These are phyloP conservation scores for Nemania sp. DNA, from an alignment of 2,329 filamentous ascomycete genomes.

Conservation along the genomic window DNA sequence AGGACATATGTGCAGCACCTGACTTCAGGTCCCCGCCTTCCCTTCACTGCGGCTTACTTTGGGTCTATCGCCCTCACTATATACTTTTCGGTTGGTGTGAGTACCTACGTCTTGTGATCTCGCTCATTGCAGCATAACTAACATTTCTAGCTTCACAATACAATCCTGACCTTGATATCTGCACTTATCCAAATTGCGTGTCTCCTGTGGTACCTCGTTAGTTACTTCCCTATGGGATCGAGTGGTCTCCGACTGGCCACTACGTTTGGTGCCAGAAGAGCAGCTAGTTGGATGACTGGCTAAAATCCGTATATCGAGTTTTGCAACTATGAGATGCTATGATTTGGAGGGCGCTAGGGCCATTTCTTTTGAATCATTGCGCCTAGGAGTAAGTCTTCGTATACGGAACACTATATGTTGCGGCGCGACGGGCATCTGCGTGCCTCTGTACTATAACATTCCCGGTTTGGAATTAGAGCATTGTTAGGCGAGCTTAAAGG, in stretches of 20 bases:
- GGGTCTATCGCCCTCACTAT: slow-evolving; percentile 90
- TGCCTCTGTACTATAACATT: background rate
- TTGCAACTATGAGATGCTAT: slow-evolving; percentile 33
- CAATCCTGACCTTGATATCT: slow-evolving; percentile 85
- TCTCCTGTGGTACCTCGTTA: slow-evolving; percentile 92
- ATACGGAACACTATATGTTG: slow-evolving; percentile 12
- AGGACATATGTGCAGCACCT: slow-evolving; percentile 86
- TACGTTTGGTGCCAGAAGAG: slow-evolving; percentile 84
- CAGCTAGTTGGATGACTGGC: slow-evolving; percentile 88
- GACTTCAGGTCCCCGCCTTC: slow-evolving; percentile 83
- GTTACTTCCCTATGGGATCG: slow-evolving; percentile 97
- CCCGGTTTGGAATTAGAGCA: background rate
- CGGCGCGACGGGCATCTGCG: background rate
- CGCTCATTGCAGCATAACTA: slow-evolving; percentile 31
- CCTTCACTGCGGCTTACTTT: slow-evolving; percentile 95
- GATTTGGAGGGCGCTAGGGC: slow-evolving; percentile 21
- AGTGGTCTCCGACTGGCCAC: slow-evolving; percentile 88
- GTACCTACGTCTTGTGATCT: slow-evolving; percentile 54
- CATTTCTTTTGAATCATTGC: slow-evolving; percentile 5
- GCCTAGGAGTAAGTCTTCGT: slow-evolving; percentile 7
- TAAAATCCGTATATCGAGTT: slow-evolving; percentile 54
- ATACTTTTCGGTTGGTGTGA: slow-evolving; percentile 91
- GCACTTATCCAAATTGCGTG: slow-evolving; percentile 85
- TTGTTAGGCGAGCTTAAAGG: background rate
- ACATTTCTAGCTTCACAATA: slow-evolving; percentile 77